phyloP scores from a whole-genome alignment of 225 moss, liverwort and hornwort genomes.

The Ulota crispa region DNA sequence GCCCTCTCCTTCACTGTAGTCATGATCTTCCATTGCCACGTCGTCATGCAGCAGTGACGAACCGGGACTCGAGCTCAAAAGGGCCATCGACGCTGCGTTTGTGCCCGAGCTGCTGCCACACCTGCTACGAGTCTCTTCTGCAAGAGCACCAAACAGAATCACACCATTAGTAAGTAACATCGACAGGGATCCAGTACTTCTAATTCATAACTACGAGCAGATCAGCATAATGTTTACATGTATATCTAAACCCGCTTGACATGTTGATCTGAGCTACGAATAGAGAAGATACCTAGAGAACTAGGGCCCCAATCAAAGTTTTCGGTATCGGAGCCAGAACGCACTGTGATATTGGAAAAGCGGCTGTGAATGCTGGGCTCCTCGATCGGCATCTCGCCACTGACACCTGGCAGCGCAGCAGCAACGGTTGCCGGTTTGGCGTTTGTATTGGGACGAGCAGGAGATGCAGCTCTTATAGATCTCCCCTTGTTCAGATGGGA shows the following conservation, averaged over 20 bases:
- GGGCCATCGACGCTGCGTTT: conserved; percentile 57
- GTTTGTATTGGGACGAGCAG: conserved; percentile 17
- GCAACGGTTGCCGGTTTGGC: neutral
- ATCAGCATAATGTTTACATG: neutral
- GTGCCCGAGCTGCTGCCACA: conserved; percentile 57
- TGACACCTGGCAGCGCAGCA: conserved; percentile 1
- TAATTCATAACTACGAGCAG: neutral
- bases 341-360: conserved; percentile 71
- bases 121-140: conserved; percentile 68
- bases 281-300: conserved; percentile 69
- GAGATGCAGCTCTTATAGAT: conserved; percentile 38
- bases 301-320: conserved; percentile 68
- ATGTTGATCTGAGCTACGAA: conserved; percentile 28
- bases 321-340: conserved; percentile 69
- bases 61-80: conserved; percentile 30
- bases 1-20: neutral
- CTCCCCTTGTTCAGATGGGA: conserved; percentile 37
- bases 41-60: neutral
- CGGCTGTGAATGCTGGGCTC: conserved; percentile 66
- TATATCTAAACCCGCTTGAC: no score
- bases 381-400: conserved; percentile 29
- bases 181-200: neutral
- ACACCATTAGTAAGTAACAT: neutral
- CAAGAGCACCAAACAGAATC: neutral
- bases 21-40: neutral